Evolutionary conservation across 208 protist species (phyloP).

Genomic region (Leishmania guyanensis): DNA sequence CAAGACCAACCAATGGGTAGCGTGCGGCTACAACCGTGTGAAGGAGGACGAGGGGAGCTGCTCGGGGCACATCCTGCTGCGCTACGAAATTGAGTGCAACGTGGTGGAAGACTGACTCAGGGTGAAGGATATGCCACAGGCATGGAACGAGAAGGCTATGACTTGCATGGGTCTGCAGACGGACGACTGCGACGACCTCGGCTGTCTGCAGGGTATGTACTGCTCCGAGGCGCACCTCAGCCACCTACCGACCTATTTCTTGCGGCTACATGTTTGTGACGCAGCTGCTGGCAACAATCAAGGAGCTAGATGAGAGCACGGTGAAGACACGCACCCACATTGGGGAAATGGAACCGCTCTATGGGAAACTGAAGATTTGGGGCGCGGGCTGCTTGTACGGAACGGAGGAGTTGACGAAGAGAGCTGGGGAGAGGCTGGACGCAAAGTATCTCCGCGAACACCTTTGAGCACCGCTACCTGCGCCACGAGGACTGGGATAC

Average conservation of each 20-base stretch:
- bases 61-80: conserved; percentile 84
- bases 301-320: conserved; percentile 36
- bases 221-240: conserved; percentile 35
- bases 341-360: too few relatives aligned
- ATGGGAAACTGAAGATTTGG: too few relatives aligned
- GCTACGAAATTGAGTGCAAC: conserved; percentile 84
- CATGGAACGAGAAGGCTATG: conserved; percentile 89
- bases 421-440: too few relatives aligned
- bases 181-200: conserved; percentile 45
- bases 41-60: conserved; percentile 88
- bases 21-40: conserved; percentile 67
- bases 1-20: conserved; percentile 9
- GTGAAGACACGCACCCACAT: too few relatives aligned
- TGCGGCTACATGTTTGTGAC: conserved; percentile 79
- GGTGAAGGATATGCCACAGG: conserved; percentile 63
- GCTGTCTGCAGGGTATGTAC: conserved; percentile 90
- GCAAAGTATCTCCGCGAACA: too few relatives aligned
- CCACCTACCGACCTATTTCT: conserved; percentile 72
- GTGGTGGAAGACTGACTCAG: conserved; percentile 75
- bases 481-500: conserved; percentile 24
- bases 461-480: too few relatives aligned
- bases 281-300: conserved; percentile 69
- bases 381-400: conserved; percentile 22
- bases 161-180: conserved; percentile 78
- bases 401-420: neutral